Base-by-base conservation (phyloP, 2,329 filamentous ascomycete genomes). In the Diaporthe sp. region DNA sequence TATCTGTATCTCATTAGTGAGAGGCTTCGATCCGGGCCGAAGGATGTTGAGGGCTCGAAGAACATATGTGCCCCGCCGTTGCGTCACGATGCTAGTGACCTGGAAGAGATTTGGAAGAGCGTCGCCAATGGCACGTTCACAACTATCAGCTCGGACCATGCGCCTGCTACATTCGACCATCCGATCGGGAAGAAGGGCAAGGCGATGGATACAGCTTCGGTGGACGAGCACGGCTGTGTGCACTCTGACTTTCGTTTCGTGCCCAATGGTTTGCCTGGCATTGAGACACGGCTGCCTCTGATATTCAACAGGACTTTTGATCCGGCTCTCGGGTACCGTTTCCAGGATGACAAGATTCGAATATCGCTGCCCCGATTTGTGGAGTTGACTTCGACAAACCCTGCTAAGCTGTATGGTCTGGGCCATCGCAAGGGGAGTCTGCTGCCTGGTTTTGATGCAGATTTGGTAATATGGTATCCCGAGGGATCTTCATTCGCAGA, bases 391-490 rank as follows among this genome's bases (percentile, higher is more conserved):
- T 84, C 84, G 25, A 88, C 89, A 1, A 90, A 90, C 76, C 85
- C 89, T 1, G 89, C 90, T 3, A 90, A 90, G 81, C 82, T 91
- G 46, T 91, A 92, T 78, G 89, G 89, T 0, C 78, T 92, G 15
- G 87, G 89, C 76, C 83, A 88, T 42, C 79, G 80, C 37, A 88
- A 92, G 82, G 88, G 90, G 19, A 82, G 85, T 55, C 76, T 88
- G 78, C 79, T 89, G 3, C 87, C 88, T 4, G 89, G 88, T 46
- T 84, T 81, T 2, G 89, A 92, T 80, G 90, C 90, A 1, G 90
- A 92, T 80, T 80, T 92, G 49, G 87, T 88, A 15, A 86, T 91
- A 28, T 92, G 89, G 89, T 89, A 91, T 80, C 88, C 89, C 1
- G 82, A 86, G 15, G 42, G n/a, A 37, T 25, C 39, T 1, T 67